Evolutionary conservation across 495 filamentous ascomycete species (phyloP), one percentile per base, ranked within the genome.

Genomic region (Baudoinia panamericana): DNA sequence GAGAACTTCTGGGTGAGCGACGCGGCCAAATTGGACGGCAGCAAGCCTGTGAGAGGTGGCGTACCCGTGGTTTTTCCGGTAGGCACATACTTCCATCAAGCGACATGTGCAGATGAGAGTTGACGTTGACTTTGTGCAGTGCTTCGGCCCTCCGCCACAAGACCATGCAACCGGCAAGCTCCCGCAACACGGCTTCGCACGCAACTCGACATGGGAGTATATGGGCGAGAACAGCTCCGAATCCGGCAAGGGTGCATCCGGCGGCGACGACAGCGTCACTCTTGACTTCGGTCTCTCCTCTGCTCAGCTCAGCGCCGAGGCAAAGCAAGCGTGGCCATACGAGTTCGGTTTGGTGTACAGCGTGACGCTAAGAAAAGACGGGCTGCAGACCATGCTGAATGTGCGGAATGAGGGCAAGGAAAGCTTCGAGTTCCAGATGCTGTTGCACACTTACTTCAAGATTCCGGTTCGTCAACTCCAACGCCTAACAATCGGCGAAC

Each of bases 1-100:
- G 92, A 97, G 68, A 87, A 82, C 59, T 67, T 99, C 29, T 99
- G 86, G 67, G 45, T 96, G 40, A 88, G 81, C 54, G 71, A 83
- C 41, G 79, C 75, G 42, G 82, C 87, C 15, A 64, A 62, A 39
- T 54, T 80, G 33, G 76, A 81, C 53, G 76, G 76, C 3, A 74
- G 70, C 36, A 81, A 81, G 54, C 48, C 65, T 33, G 78, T 84
- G 22, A 56, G 80, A 46, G 81, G 81, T 11, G 80, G 92, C 5
- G 83, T 99, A 46, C 92, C 92, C 6, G 62, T 99, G 23, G 92
- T 99, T 3, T 99, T 99, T 57, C 92, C 92, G 15, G 87, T 93
- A 68, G 48, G 77, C 68, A n/a, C 4, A 15, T 25, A 1, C 12
- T 19, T 7, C 19, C 8, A n/a, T 20, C n/a, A 10, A 30, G 21